Conservation (phyloP, 2,329 filamentous ascomycete genomes). For the Colletotrichum noveboracense region DNA sequence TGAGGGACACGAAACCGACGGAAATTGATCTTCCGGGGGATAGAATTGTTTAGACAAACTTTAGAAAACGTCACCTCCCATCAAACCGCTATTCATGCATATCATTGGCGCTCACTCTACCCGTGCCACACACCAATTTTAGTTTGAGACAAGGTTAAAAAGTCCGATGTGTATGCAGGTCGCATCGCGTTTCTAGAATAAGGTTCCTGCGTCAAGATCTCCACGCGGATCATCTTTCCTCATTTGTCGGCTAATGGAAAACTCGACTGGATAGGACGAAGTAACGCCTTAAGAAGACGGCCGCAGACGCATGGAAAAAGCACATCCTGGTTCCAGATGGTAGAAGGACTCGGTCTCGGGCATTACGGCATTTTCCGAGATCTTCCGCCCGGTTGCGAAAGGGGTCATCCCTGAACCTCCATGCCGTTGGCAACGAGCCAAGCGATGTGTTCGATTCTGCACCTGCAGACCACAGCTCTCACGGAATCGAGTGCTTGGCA, state of each 20-base stretch:
- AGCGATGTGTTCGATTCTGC: background rate
- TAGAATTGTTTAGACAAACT: background rate
- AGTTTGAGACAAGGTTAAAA: background rate
- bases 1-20: background rate
- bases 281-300: background rate
- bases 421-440: background rate
- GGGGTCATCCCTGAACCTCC: background rate
- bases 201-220: background rate
- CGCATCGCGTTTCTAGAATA: background rate
- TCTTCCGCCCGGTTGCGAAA: background rate
- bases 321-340: background rate
- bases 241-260: background rate
- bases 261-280: background rate
- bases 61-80: background rate
- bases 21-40: background rate
- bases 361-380: background rate
- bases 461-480: background rate
- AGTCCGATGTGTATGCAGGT: background rate
- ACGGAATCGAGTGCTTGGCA: background rate
- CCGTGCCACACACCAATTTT: background rate
- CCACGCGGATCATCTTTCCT: background rate
- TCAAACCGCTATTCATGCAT: background rate
- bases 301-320: background rate
- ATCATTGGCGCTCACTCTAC: background rate
- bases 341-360: background rate